Evolutionary conservation across 1,139 yeast genomes (phyloP), one percentile per base, ranked within the genome.

Genomic region (Magnusiomyces sp.): DNA sequence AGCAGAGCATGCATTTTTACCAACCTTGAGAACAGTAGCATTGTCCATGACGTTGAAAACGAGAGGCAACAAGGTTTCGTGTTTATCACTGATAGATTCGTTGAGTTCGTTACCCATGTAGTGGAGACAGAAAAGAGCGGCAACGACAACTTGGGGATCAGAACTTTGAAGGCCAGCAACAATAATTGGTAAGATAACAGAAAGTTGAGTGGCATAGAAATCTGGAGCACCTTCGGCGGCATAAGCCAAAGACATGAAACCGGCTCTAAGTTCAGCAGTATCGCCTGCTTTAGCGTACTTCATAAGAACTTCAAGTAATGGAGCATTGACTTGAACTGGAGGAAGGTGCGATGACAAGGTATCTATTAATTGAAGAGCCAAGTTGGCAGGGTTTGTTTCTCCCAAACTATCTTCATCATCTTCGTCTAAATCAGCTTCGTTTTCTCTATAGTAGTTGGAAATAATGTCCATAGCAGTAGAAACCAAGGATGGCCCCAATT

Each of bases 171-270:
- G 75, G 56, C 97, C 97, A 50, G 74, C 71, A 51, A 86, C 75
- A 51, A 92, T 38, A 53, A 81, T 78, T 50, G 89, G 88, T 52
- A 89, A 75, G 53, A 92, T 72, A 63, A 81, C 81, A 55, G 78
- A 76, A 56, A 90, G 71, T 63, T 88, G 94, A 49, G 83, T 76
- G 47, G 90, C 79, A 60, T 86, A 77, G 68, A 76, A 90, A 65
- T 92, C 98, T 56, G 97, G 97, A 43, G 97, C 92, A 64, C 98
- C 98, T 56, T 85, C 79, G 48, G 87, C 85, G 49, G 94, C 81
- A 52, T 82, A 88, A 59, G 95, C 90, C 56, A 92, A 73, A 41
- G 95, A 78, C 61, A 87, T 73, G 54, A 89, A 75, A 52, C 85
- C 94, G 55, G 95, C 96, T 70, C 96, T 83, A 72, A 95, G 82